phyloP scores from a whole-genome alignment of 805 yeast species.

The Kodamaea hsintzibuensis region DNA sequence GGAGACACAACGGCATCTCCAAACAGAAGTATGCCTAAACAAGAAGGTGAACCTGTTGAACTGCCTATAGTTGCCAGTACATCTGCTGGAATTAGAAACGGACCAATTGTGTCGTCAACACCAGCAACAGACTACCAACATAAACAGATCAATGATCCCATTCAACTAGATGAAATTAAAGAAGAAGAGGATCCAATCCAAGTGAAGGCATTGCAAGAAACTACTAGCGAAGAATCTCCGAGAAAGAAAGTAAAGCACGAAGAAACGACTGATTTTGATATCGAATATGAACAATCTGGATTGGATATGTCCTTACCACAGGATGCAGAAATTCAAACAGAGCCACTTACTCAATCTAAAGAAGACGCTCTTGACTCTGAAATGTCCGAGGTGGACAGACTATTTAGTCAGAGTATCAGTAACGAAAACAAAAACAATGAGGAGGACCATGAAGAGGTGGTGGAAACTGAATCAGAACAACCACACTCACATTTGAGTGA shows the following conservation, averaged over 20 bases:
- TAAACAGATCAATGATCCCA: neutral
- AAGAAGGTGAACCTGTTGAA: neutral
- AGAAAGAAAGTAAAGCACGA: neutral
- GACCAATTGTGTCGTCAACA: conserved; percentile 1
- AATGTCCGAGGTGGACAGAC: conserved; percentile 8
- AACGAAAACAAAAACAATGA: conserved; percentile 1
- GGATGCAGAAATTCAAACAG: neutral
- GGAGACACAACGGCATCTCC: conserved; percentile 5
- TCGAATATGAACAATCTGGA: neutral
- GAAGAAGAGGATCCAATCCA: neutral
- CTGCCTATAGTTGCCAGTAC: neutral
- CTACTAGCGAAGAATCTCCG: neutral
- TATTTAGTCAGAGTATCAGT: conserved; percentile 2
- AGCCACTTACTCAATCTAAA: neutral
- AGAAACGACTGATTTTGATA: neutral
- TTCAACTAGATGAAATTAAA: neutral
- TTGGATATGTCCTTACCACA: neutral
- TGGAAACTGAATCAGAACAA: neutral
- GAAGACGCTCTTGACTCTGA: neutral
- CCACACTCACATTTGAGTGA: neutral
- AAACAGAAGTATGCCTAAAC: neutral
- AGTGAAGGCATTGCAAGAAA: neutral
- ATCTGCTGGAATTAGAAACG: neutral
- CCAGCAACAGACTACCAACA: conserved; percentile 2
- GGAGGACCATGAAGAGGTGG: neutral